These are phyloP conservation scores for Oxytropis ochrocephala DNA, from an alignment of 306 rosid species.

Conservation along the genomic window DNA sequence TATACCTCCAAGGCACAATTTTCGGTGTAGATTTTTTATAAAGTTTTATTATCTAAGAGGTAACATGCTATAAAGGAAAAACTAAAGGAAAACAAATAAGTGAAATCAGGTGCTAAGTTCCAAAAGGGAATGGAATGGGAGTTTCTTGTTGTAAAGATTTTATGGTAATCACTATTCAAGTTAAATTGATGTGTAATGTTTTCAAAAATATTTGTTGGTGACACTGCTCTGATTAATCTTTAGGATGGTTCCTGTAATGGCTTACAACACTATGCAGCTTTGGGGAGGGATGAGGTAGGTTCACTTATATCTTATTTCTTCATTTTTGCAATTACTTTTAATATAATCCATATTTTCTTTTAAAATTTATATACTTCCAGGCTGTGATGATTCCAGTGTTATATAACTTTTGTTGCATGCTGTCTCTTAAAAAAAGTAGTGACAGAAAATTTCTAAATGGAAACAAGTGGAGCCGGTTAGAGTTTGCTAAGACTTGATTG, in stretches of 20 bases:
- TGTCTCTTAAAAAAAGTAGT: too few relatives aligned
- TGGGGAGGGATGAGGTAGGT: slow-evolving; percentile 77
- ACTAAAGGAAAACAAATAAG: background rate
- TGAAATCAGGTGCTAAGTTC: background rate
- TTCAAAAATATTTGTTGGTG: slow-evolving; percentile 2
- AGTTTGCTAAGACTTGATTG: too few relatives aligned
- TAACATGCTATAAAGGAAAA: background rate
- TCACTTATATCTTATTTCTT: slow-evolving; percentile 12
- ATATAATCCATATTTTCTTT: too few relatives aligned
- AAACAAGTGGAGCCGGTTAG: too few relatives aligned
- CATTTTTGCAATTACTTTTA: background rate
- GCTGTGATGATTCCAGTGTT: too few relatives aligned
- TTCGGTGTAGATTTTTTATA: background rate
- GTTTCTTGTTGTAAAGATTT: background rate
- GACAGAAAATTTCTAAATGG: too few relatives aligned
- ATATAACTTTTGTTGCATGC: too few relatives aligned
- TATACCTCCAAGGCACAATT: background rate
- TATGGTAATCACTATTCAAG: background rate
- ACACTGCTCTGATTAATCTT: slow-evolving; percentile 19
- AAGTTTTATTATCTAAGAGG: background rate
- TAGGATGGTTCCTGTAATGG: slow-evolving; percentile 96
- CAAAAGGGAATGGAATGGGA: background rate
- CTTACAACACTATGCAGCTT: slow-evolving; percentile 84
- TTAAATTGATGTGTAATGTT: background rate
- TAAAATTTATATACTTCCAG: too few relatives aligned